Conservation (phyloP, 1,284 basidiomycete genomes). For the Fomitiporia mediterranea region DNA sequence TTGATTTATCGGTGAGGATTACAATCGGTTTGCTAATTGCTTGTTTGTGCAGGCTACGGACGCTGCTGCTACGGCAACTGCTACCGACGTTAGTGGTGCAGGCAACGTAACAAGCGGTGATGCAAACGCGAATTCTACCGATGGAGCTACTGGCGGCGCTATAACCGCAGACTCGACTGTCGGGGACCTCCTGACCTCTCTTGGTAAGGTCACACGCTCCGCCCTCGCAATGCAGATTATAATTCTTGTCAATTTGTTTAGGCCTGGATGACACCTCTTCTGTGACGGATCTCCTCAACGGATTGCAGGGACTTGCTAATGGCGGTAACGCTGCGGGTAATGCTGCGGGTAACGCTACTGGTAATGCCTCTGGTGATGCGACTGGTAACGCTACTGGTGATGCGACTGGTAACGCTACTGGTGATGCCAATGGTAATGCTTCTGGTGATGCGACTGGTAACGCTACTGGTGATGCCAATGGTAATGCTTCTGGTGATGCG, state of each 20-base stretch:
- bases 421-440: background rate
- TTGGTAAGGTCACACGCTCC: background rate
- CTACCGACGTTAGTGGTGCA: background rate
- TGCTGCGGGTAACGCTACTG: background rate
- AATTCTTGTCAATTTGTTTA: background rate
- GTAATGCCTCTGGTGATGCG: background rate
- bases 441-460: background rate
- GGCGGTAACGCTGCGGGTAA: background rate
- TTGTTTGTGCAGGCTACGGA: too few species aligned
- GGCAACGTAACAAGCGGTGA: background rate
- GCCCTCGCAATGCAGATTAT: background rate
- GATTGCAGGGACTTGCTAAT: background rate
- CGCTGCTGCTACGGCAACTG: background rate
- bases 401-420: background rate
- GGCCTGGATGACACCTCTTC: background rate
- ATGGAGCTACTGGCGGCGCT: background rate
- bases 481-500: background rate
- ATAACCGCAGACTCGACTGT: conserved; percentile 1
- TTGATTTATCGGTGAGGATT: too few species aligned
- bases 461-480: background rate
- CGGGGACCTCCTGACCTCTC: background rate
- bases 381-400: background rate
- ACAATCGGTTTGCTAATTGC: too few species aligned
- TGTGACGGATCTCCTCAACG: background rate
- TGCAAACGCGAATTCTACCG: background rate